Percentiles rank a stretch among this genome's conserved stretches.
Evolutionary conservation across 352 stramenopile genomes (phyloP).

Genomic region (Stephanocyclus meneghinianus): DNA sequence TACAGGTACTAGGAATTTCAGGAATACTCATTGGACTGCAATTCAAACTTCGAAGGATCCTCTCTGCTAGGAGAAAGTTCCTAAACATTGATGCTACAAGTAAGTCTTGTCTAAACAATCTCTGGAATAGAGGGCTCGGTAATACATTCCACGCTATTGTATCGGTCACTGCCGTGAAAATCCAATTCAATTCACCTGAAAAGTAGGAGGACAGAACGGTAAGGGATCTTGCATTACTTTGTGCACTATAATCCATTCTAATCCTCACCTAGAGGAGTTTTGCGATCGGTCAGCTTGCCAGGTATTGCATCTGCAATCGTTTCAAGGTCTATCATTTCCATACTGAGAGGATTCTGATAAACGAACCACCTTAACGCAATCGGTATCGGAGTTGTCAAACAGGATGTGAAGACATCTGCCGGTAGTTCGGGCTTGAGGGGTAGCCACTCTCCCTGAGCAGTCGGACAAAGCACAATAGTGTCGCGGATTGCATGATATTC

Average conservation of each 20-base stretch:
- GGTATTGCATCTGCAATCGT: slow-evolving; percentile 84
- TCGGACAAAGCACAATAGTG: slow-evolving; percentile 96
- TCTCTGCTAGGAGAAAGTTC: slow-evolving; percentile 96
- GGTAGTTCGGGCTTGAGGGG: slow-evolving; percentile 96
- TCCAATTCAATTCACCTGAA: slow-evolving; percentile 96
- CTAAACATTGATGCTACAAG: slow-evolving; percentile 97
- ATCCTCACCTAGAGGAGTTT: slow-evolving; percentile 55
- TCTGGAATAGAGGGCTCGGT: slow-evolving; percentile 94
- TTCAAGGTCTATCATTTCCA: slow-evolving; percentile 72
- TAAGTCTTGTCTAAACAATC: slow-evolving; percentile 98
- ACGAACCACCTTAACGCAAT: slow-evolving; percentile 98
- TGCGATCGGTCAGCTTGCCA: slow-evolving; percentile 90
- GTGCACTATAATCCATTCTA: neutral
- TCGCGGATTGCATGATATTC: slow-evolving; percentile 71
- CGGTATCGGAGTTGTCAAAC: slow-evolving; percentile 97
- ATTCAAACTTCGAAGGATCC: slow-evolving; percentile 89
- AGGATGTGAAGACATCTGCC: slow-evolving; percentile 99
- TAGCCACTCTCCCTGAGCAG: slow-evolving; percentile 91
- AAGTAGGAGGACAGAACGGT: slow-evolving; percentile 71
- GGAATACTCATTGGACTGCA: slow-evolving; percentile 92
- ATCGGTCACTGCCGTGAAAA: slow-evolving; percentile 99
- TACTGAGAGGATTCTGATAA: slow-evolving; percentile 75
- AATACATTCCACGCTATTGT: slow-evolving; percentile 99
- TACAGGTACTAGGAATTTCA: slow-evolving; percentile 88
- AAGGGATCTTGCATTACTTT: neutral